phyloP scores from a whole-genome alignment of 805 yeast genomes.

The Hanseniaspora clermontiae region DNA sequence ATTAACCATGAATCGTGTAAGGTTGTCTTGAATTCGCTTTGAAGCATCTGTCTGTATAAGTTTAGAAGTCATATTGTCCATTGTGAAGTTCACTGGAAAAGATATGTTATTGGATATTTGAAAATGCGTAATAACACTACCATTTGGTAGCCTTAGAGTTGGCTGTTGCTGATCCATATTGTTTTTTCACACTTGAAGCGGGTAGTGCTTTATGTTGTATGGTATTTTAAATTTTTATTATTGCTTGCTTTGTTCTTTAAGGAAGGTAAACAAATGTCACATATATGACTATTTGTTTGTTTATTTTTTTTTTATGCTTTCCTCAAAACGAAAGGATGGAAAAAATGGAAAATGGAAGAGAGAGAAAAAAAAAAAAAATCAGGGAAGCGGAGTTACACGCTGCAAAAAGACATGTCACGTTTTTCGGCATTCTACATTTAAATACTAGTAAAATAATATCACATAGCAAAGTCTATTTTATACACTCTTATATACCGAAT shows the following conservation, averaged over 20 bases:
- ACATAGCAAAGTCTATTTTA: too few relatives aligned
- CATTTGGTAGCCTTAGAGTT: constrained; percentile 21
- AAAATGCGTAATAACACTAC: constrained; percentile 14
- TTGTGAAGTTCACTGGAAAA: constrained; percentile 9
- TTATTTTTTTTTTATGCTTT: too few relatives aligned
- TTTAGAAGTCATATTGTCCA: constrained; percentile 8
- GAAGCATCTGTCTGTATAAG: constrained; percentile 8
- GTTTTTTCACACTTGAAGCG: not conserved
- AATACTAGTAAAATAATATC: too few relatives aligned
- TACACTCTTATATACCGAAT: constrained; percentile 15
- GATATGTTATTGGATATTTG: constrained; percentile 7
- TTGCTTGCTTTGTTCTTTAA: too few relatives aligned
- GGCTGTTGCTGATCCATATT: constrained; percentile 19
- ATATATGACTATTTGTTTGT: not conserved
- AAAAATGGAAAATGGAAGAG: not conserved
- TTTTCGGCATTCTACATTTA: too few relatives aligned
- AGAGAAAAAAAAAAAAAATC: too few relatives aligned
- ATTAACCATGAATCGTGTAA: constrained; percentile 2
- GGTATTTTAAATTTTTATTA: not conserved
- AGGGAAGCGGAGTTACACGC: too few relatives aligned
- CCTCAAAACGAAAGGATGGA: not conserved
- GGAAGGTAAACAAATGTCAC: not conserved
- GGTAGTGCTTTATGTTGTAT: not conserved
- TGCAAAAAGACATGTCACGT: too few relatives aligned
- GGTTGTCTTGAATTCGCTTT: constrained; percentile 9